These are phyloP conservation scores for Eustoma russellianum DNA, from an alignment of 257 asterid species.

Conservation along the genomic window DNA sequence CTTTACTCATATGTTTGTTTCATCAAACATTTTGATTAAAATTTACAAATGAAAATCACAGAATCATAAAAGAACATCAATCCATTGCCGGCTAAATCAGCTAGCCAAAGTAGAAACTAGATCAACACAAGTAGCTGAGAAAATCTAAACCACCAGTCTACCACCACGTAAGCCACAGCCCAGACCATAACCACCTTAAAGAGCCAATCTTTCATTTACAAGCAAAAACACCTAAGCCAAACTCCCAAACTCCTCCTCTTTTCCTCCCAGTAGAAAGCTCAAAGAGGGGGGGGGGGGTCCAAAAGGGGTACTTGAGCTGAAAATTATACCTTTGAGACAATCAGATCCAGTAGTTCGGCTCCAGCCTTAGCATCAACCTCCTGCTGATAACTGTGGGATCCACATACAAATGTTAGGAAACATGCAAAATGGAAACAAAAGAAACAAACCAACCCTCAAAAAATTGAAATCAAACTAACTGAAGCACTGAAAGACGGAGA, in stretches of 20 bases:
- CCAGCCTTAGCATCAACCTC: conserved; percentile 84
- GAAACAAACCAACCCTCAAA: neutral
- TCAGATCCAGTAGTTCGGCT: conserved; percentile 71
- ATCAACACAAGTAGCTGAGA: neutral
- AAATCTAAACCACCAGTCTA: neutral
- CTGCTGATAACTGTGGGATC: conserved; percentile 50
- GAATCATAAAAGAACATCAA: neutral
- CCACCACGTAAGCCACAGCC: neutral
- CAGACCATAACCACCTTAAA: neutral
- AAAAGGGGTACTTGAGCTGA: no score
- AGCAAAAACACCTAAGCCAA: no score
- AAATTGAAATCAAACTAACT: neutral
- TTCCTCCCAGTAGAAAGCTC: no score
- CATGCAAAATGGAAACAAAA: neutral
- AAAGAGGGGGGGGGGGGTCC: no score
- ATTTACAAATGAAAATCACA: neutral
- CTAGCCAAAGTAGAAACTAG: neutral
- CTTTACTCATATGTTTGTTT: neutral
- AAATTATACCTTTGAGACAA: conserved; percentile 61
- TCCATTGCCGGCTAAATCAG: neutral
- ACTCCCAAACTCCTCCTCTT: no score
- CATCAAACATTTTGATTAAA: conserved; percentile 1
- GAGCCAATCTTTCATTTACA: no score
- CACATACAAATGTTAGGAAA: neutral
- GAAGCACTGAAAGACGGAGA: neutral